Percentiles rank a stretch among this genome's conserved stretches.
phyloP scores from a whole-genome alignment of 176 grass and related monocot genomes.

The Canna indica region DNA sequence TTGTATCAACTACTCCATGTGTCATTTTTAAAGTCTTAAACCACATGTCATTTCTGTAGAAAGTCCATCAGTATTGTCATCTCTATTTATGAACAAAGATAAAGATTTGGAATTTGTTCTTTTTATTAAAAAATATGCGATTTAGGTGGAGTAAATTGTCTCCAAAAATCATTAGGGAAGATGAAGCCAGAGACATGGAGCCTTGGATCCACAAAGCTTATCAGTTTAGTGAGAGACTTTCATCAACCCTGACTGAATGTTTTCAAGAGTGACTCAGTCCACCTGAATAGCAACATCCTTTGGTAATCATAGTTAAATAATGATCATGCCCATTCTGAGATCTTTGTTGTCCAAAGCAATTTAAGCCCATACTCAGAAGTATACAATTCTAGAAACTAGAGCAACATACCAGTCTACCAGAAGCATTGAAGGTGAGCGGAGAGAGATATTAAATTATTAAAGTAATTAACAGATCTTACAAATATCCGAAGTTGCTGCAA shows the following conservation, averaged over 20 bases:
- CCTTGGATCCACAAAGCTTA: neutral
- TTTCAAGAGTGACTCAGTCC: neutral
- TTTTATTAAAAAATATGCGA: neutral
- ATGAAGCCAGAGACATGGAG: neutral
- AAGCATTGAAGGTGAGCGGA: neutral
- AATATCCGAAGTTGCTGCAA: conserved; percentile 84
- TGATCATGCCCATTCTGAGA: neutral
- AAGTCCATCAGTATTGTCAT: neutral
- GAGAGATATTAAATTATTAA: neutral
- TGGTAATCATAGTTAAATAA: conserved; percentile 1
- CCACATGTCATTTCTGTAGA: neutral
- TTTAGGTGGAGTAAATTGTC: neutral
- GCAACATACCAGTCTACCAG: conserved; percentile 11
- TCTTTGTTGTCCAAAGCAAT: neutral
- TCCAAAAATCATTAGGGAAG: neutral
- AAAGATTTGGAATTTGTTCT: neutral
- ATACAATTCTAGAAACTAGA: conserved; percentile 14
- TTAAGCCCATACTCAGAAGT: too few relatives aligned
- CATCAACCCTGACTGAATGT: neutral
- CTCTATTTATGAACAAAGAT: neutral
- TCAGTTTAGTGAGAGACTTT: neutral
- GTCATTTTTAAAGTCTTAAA: neutral
- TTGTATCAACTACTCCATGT: neutral
- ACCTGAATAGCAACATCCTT: neutral
- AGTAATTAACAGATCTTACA: conserved; percentile 41